phyloP scores from a whole-genome alignment of 177 flowering plant genomes.

The Vitis hybrid region DNA sequence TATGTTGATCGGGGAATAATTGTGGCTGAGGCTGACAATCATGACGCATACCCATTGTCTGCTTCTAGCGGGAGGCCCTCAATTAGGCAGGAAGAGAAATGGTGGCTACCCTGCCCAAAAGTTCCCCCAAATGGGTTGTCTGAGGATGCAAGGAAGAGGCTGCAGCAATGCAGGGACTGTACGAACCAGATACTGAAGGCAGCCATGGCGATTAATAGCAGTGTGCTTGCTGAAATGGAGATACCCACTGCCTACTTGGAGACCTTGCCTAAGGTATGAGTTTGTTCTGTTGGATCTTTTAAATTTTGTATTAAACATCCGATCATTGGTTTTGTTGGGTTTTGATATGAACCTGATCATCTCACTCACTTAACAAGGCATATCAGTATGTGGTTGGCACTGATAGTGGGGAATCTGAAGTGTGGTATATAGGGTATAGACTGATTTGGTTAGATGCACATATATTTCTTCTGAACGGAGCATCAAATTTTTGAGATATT shows the following conservation, averaged over 20 bases:
- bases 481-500: background rate
- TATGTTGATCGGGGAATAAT: conserved; percentile 59
- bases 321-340: no score
- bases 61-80: conserved; percentile 45
- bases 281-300: background rate
- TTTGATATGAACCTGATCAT: no score
- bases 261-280: conserved; percentile 60
- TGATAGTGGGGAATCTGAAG: background rate
- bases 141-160: conserved; percentile 50
- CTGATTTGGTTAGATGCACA: background rate
- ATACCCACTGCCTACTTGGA: conserved; percentile 57
- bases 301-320: no score
- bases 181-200: conserved; percentile 68
- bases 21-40: conserved; percentile 32
- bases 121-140: conserved; percentile 61
- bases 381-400: no score
- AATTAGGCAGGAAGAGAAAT: conserved; percentile 70
- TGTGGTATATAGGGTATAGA: background rate
- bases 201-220: conserved; percentile 65
- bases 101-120: conserved; percentile 77
- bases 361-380: no score
- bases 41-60: conserved; percentile 26
- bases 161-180: conserved; percentile 66
- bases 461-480: background rate
- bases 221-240: conserved; percentile 70